Percentiles rank a stretch among this genome's conserved stretches.
Evolutionary conservation across 1,284 basidiomycete species (phyloP).

Genomic region (Leucoagaricus sp.): DNA sequence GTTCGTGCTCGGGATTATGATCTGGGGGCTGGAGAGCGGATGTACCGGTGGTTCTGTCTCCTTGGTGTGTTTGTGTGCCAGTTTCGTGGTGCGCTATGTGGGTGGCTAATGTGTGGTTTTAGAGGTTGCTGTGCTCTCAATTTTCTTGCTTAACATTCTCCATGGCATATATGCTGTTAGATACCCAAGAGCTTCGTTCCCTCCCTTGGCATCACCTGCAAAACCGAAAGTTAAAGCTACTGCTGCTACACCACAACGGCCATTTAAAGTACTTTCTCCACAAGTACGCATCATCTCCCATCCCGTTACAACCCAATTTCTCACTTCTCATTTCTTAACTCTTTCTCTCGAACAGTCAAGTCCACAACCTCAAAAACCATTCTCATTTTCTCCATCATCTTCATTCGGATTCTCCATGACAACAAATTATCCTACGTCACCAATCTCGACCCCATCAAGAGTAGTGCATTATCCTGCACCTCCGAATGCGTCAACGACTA

Average conservation of each 20-base stretch:
- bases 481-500: constrained; percentile 37
- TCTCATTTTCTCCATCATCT: constrained; percentile 39
- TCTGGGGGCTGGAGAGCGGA: constrained; percentile 30
- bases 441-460: constrained; percentile 51
- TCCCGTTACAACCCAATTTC: neutral
- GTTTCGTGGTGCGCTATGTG: neutral
- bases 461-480: constrained; percentile 42
- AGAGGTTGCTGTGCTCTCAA: constrained; percentile 45
- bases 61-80: constrained; percentile 27
- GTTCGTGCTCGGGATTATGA: constrained; percentile 29
- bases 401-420: constrained; percentile 24
- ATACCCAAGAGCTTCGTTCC: constrained; percentile 49
- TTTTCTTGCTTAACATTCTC: constrained; percentile 51
- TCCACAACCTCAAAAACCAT: constrained; percentile 57
- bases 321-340: neutral
- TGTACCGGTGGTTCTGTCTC: constrained; percentile 37
- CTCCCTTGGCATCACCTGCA: constrained; percentile 38
- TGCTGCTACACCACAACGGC: constrained; percentile 38
- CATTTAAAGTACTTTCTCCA: constrained; percentile 45
- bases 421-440: constrained; percentile 44
- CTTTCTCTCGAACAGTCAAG: constrained; percentile 36
- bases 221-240: constrained; percentile 34
- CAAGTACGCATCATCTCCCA: constrained; percentile 36
- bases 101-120: neutral
- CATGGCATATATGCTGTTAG: constrained; percentile 53